Conservation (phyloP, 2,329 filamentous ascomycete genomes). For the Cryoendolithus antarcticus region DNA sequence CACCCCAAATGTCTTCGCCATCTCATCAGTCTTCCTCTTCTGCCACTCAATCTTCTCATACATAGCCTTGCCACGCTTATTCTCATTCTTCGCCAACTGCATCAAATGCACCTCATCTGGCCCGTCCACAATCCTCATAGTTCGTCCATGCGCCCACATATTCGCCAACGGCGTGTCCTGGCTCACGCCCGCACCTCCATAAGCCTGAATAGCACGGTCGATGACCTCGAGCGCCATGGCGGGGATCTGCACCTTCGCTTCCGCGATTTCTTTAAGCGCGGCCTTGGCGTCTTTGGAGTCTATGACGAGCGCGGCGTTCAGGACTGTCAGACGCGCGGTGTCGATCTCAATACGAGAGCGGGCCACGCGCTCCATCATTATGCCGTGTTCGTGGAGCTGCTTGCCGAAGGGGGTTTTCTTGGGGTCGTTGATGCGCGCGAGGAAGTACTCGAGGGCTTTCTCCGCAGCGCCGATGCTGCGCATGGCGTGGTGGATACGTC, state of each 20-base stretch:
- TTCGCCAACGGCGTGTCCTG: constrained; percentile 87
- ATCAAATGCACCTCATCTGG: constrained; percentile 90
- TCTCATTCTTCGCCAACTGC: constrained; percentile 72
- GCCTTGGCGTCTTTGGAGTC: constrained; percentile 80
- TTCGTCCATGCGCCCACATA: constrained; percentile 25
- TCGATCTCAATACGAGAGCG: constrained; percentile 90
- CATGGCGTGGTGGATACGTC: constrained; percentile 97
- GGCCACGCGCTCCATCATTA: constrained; percentile 91
- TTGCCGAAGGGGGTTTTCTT: constrained; percentile 86
- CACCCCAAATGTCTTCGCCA: constrained; percentile 50
- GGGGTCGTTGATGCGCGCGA: constrained; percentile 86
- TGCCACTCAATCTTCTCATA: constrained; percentile 53
- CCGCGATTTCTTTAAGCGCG: constrained; percentile 82
- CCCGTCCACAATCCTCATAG: constrained; percentile 49
- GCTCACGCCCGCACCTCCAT: constrained; percentile 78
- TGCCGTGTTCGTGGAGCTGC: constrained; percentile 74
- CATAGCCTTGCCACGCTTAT: constrained; percentile 51
- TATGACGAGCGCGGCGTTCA: constrained; percentile 93
- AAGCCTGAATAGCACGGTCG: constrained; percentile 86
- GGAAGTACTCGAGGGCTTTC: constrained; percentile 84
- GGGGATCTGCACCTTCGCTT: constrained; percentile 88
- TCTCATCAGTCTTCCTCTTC: constrained; percentile 49
- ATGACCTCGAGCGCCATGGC: constrained; percentile 73
- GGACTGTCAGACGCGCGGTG: constrained; percentile 73
- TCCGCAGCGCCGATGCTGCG: constrained; percentile 83